phyloP scores from a whole-genome alignment of 352 stramenopile genomes.

The Phytopythium vexans region DNA sequence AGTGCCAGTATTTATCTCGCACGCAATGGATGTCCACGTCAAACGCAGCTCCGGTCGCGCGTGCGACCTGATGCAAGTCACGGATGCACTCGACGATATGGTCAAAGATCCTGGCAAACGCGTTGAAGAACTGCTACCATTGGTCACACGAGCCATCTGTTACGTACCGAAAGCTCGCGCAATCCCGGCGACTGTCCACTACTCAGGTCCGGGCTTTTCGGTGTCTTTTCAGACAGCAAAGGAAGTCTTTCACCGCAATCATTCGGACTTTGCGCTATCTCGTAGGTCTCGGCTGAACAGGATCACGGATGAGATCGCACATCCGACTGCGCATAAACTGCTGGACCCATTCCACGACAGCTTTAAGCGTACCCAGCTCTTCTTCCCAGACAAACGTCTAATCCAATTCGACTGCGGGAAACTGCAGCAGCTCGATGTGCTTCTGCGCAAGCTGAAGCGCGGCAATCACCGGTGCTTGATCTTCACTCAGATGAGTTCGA shows the following conservation, averaged over 20 bases:
- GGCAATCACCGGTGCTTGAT: constrained; percentile 94
- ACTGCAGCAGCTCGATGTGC: constrained; percentile 84
- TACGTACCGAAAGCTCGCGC: constrained; percentile 71
- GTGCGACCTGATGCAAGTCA: constrained; percentile 17
- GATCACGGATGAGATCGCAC: constrained; percentile 14
- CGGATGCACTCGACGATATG: constrained; percentile 40
- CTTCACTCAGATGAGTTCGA: constrained; percentile 98
- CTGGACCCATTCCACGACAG: constrained; percentile 50
- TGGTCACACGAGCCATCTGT: constrained; percentile 69
- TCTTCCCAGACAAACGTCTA: constrained; percentile 97
- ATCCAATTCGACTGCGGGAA: constrained; percentile 98
- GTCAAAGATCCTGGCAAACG: constrained; percentile 44
- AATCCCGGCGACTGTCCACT: constrained; percentile 27
- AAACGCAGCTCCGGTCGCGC: constrained; percentile 12
- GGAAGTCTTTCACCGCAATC: constrained; percentile 1
- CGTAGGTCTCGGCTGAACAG: constrained; percentile 19
- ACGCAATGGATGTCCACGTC: constrained; percentile 66
- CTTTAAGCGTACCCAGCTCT: constrained; percentile 85
- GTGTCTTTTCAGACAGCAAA: not conserved
- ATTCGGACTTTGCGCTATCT: constrained; percentile 36
- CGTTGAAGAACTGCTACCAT: constrained; percentile 29
- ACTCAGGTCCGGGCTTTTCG: constrained; percentile 36
- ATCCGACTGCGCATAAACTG: constrained; percentile 31
- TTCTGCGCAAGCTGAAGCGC: constrained; percentile 96
- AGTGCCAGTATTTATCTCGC: constrained; percentile 68